These are phyloP conservation scores for Nicotiana rustica DNA, from an alignment of 305 asterid genomes.

Conservation along the genomic window DNA sequence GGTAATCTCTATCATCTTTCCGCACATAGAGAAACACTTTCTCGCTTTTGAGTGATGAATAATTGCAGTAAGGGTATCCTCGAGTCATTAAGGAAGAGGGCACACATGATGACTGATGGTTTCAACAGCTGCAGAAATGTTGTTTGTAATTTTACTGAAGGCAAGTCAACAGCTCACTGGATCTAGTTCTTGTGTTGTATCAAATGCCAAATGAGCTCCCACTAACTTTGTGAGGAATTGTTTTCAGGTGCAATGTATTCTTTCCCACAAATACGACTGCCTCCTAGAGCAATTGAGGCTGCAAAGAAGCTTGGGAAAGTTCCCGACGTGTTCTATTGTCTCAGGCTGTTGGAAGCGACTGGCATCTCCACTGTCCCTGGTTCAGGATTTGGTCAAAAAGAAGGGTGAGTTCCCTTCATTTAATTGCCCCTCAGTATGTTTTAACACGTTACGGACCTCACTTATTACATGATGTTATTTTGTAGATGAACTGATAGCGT, in stretches of 20 bases:
- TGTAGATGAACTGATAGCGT: not conserved
- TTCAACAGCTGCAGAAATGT: slow-evolving; percentile 99
- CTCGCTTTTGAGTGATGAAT: not conserved
- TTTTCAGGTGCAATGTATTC: slow-evolving; percentile 98
- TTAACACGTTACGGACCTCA: no score
- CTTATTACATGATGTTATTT: no score
- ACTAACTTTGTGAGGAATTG: not conserved
- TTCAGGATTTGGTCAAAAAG: slow-evolving; percentile 98
- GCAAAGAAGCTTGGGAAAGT: slow-evolving; percentile 87
- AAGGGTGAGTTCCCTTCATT: slow-evolving; percentile 66
- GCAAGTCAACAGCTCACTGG: slow-evolving; percentile 43
- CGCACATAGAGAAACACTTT: no score
- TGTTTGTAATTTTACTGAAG: slow-evolving; percentile 97
- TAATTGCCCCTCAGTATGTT: not conserved
- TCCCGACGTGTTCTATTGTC: slow-evolving; percentile 92
- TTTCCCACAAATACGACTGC: slow-evolving; percentile 95
- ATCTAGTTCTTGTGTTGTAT: not conserved
- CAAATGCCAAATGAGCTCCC: slow-evolving; percentile 16
- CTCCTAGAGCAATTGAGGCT: slow-evolving; percentile 92
- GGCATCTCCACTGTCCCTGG: slow-evolving; percentile 99
- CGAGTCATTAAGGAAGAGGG: slow-evolving; percentile 92
- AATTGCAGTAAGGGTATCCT: slow-evolving; percentile 85
- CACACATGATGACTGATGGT: slow-evolving; percentile 94
- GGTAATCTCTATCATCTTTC: not conserved
- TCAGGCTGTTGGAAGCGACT: slow-evolving; percentile 94